Conservation (phyloP, 805 yeast genomes). For the Yarrowia sp. region DNA sequence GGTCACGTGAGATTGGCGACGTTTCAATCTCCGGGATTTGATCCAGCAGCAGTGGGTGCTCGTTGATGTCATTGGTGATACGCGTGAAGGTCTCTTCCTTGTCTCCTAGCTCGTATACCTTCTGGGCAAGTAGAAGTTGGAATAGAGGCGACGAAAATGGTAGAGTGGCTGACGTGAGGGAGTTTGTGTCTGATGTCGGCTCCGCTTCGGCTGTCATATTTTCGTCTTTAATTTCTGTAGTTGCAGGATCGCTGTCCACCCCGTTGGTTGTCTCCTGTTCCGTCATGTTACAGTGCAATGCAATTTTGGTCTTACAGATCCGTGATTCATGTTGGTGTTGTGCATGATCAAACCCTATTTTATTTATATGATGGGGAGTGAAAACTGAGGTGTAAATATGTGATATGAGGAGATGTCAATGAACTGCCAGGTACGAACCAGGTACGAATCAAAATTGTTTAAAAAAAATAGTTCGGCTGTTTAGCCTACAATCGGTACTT, state of each 20-base stretch:
- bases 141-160: constrained; percentile 28
- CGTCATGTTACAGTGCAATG: not conserved
- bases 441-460: too few species aligned
- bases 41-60: constrained; percentile 35
- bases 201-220: not conserved
- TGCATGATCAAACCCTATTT: not conserved
- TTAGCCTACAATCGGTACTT: too few species aligned
- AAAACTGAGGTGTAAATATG: too few species aligned
- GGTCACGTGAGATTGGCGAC: not conserved
- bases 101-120: constrained; percentile 36
- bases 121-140: constrained; percentile 37
- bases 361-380: too few species aligned
- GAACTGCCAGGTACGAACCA: too few species aligned
- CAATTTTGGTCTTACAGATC: not conserved
- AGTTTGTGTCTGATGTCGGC: not conserved
- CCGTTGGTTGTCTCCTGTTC: not conserved
- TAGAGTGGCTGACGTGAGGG: not conserved
- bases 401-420: too few species aligned
- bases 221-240: not conserved
- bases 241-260: not conserved
- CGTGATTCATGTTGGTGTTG: constrained; percentile 4
- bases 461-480: too few species aligned
- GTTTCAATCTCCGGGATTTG: constrained; percentile 15
- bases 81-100: constrained; percentile 28
- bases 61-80: constrained; percentile 32